Conservation (phyloP, 257 asterid genomes). For the Cynanchum wilfordii region DNA sequence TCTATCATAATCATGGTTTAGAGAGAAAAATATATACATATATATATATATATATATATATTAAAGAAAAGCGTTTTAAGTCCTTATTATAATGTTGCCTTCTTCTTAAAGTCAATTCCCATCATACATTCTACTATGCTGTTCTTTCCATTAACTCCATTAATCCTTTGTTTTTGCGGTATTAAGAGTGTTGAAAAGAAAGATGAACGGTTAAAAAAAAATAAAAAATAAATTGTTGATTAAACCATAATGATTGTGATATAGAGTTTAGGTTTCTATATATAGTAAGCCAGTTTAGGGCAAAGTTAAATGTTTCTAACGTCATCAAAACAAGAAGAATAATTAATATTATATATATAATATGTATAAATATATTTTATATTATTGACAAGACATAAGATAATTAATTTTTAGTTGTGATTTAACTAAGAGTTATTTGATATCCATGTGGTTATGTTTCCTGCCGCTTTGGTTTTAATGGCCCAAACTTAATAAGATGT, state of each 20-base stretch:
- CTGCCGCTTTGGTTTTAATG: constrained; percentile 30
- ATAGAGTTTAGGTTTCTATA: constrained; percentile 33
- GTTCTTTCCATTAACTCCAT: neutral
- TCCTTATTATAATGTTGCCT: constrained; percentile 18
- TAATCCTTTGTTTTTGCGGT: neutral
- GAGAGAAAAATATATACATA: neutral
- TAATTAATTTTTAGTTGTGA: constrained; percentile 52
- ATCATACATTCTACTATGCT: constrained; percentile 3
- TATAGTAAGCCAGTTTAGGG: constrained; percentile 25
- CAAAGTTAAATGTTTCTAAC: constrained; percentile 27
- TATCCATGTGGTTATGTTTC: constrained; percentile 80
- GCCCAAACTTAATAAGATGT: constrained; percentile 44
- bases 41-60: no score
- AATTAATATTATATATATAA: no score
- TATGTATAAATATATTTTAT: no score
- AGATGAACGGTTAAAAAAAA: neutral
- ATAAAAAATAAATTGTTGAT: neutral
- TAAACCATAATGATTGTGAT: constrained; percentile 35
- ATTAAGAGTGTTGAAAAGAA: neutral
- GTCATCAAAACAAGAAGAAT: constrained; percentile 18
- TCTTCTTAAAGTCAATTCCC: constrained; percentile 28
- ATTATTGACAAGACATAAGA: constrained; percentile 43
- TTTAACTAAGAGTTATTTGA: constrained; percentile 49
- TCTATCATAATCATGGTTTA: constrained; percentile 16
- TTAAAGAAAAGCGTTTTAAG: neutral